A percentile compares a stretch with the other conserved stretches of the same genome.
phyloP scores from a whole-genome alignment of 2,329 filamentous ascomycete species.

The Fragosphaeria purpurea region DNA sequence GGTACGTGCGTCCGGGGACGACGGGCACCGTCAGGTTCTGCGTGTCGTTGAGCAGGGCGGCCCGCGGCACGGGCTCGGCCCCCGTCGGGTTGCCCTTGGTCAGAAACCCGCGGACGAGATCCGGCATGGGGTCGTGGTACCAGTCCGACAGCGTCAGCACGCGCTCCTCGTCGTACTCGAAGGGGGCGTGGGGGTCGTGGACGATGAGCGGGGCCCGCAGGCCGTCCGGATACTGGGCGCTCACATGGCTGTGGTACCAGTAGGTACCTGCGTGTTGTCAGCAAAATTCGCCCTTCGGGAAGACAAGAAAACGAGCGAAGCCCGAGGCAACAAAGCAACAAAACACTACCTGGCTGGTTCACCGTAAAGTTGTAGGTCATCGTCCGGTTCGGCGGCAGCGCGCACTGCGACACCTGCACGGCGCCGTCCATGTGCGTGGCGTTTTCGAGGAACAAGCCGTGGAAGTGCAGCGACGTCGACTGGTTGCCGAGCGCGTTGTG shows the following conservation, averaged over 20 bases:
- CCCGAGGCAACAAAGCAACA: too few relatives aligned
- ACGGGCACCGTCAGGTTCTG: slow-evolving; percentile 49
- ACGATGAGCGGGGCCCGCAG: slow-evolving; percentile 51
- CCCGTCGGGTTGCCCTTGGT: slow-evolving; percentile 43
- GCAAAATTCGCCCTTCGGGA: too few relatives aligned
- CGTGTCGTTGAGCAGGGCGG: slow-evolving; percentile 62
- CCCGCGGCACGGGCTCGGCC: slow-evolving; percentile 55
- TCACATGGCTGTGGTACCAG: slow-evolving; percentile 65
- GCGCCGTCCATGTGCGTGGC: slow-evolving; percentile 63
- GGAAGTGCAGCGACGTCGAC: slow-evolving; percentile 55
- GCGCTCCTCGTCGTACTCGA: slow-evolving; percentile 51
- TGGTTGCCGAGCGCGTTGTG: slow-evolving; percentile 52
- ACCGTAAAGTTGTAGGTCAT: slow-evolving; percentile 63
- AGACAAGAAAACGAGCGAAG: too few relatives aligned
- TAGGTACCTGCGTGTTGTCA: slow-evolving; percentile 28
- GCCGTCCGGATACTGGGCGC: slow-evolving; percentile 62
- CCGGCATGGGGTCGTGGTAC: slow-evolving; percentile 51
- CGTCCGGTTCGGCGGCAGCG: slow-evolving; percentile 48
- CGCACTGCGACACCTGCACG: slow-evolving; percentile 53
- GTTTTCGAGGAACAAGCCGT: slow-evolving; percentile 48
- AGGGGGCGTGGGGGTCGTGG: slow-evolving; percentile 49
- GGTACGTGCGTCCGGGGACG: slow-evolving; percentile 57
- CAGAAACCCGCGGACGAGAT: slow-evolving; percentile 37
- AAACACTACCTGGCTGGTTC: slow-evolving; percentile 11
- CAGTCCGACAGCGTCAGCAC: slow-evolving; percentile 57